phyloP scores from a whole-genome alignment of 805 yeast genomes.

The Ogataea haglerorum region DNA sequence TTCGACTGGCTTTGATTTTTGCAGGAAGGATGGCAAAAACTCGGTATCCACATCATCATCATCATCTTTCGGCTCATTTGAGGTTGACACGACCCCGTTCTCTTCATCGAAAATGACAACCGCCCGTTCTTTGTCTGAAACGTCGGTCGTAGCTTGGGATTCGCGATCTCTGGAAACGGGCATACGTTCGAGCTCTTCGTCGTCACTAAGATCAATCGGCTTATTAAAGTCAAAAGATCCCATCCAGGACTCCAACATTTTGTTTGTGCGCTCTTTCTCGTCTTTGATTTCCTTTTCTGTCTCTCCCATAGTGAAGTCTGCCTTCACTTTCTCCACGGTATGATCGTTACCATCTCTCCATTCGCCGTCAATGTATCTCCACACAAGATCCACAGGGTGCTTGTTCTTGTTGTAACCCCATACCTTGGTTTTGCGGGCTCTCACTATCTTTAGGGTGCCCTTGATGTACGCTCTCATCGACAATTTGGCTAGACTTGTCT shows the following conservation, averaged over 20 bases:
- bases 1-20: constrained; percentile 1
- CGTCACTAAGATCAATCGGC: constrained; percentile 40
- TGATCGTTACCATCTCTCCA: constrained; percentile 84
- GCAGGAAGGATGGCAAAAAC: constrained; percentile 49
- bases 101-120: constrained; percentile 11
- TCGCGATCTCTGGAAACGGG: not conserved
- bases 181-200: constrained; percentile 40
- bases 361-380: constrained; percentile 55
- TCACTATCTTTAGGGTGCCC: constrained; percentile 54
- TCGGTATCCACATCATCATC: constrained; percentile 37
- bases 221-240: constrained; percentile 50
- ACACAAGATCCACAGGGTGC: constrained; percentile 57
- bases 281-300: constrained; percentile 33
- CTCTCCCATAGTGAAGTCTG: constrained; percentile 7
- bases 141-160: constrained; percentile 4
- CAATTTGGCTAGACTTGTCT: constrained; percentile 44
- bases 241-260: constrained; percentile 47
- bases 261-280: constrained; percentile 39
- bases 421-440: constrained; percentile 68
- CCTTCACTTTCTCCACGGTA: constrained; percentile 56
- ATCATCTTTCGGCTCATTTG: constrained; percentile 13
- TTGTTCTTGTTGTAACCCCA: constrained; percentile 87
- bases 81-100: not conserved
- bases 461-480: constrained; percentile 63
- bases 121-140: constrained; percentile 5